A percentile compares a stretch with the other conserved stretches of the same genome.
These are phyloP conservation scores for Phoenix dactylifera DNA, from an alignment of 176 grass and related monocot species.

Conservation along the genomic window DNA sequence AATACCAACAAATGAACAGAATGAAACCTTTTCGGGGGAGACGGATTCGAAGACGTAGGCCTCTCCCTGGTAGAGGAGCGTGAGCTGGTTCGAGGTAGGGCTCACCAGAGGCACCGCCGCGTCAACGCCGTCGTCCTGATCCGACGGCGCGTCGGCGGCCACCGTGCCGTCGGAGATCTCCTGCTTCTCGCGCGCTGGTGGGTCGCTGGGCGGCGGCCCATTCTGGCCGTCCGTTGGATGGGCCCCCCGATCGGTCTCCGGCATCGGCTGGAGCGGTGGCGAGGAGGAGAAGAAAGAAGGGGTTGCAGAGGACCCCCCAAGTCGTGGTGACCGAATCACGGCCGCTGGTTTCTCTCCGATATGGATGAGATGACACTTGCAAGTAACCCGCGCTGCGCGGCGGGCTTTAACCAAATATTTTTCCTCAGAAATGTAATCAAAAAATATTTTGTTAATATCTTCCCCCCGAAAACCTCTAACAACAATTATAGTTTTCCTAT, in stretches of 20 bases:
- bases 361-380: too few relatives aligned
- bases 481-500: too few relatives aligned
- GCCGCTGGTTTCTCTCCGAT: too few relatives aligned
- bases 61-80: conserved; percentile 64
- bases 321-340: too few relatives aligned
- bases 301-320: background rate
- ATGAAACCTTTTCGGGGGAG: conserved; percentile 53
- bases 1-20: conserved; percentile 5
- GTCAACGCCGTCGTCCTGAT: conserved; percentile 6
- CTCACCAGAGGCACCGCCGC: conserved; percentile 32
- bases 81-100: conserved; percentile 59
- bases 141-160: background rate
- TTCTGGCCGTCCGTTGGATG: conserved; percentile 26
- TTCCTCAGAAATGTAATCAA: too few relatives aligned
- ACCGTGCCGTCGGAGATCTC: conserved; percentile 2
- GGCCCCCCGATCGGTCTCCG: conserved; percentile 26
- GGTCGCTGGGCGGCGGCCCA: conserved; percentile 4
- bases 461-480: too few relatives aligned
- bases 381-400: too few relatives aligned
- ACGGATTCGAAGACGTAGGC: conserved; percentile 80
- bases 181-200: background rate
- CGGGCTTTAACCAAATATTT: too few relatives aligned
- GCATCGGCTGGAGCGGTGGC: conserved; percentile 33
- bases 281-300: conserved; percentile 6
- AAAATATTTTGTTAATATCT: too few relatives aligned